Conservation (phyloP, 2,329 filamentous ascomycete genomes). For the Thielaviopsis cerberus region DNA sequence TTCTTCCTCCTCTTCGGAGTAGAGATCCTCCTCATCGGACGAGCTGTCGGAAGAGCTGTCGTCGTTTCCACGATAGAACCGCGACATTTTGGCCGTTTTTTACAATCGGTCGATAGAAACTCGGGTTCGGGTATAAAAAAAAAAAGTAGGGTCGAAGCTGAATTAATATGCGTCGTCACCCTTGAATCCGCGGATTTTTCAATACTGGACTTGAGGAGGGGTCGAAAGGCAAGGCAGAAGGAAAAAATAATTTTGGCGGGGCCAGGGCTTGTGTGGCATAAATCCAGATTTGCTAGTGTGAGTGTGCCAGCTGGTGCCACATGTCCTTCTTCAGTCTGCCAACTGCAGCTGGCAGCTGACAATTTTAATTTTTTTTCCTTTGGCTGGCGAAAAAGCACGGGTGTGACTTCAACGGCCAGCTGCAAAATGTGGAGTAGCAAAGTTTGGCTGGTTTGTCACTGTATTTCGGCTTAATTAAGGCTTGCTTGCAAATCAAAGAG, state of each 20-base stretch:
- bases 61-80: slow-evolving; percentile 83
- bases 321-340: neutral
- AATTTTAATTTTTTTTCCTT: neutral
- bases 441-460: neutral
- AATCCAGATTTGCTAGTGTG: slow-evolving; percentile 5
- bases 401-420: neutral
- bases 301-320: slow-evolving; percentile 3
- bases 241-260: slow-evolving; percentile 12
- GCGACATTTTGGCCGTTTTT: slow-evolving; percentile 47
- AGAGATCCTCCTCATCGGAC: slow-evolving; percentile 92
- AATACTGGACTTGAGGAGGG: slow-evolving; percentile 10
- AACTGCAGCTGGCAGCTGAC: neutral
- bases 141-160: slow-evolving; percentile 9
- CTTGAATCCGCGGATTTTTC: slow-evolving; percentile 10
- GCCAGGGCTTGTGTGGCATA: slow-evolving; percentile 12
- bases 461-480: neutral
- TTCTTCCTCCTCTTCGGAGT: slow-evolving; percentile 56
- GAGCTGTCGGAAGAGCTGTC: slow-evolving; percentile 92
- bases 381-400: neutral
- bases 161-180: slow-evolving; percentile 10
- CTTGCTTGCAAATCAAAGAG: slow-evolving; percentile 8
- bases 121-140: slow-evolving; percentile 1
- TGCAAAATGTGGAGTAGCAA: neutral
- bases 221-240: slow-evolving; percentile 10
- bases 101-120: neutral